Base-by-base conservation (phyloP, 345 rosid genomes). In the Lepidium sativum region DNA sequence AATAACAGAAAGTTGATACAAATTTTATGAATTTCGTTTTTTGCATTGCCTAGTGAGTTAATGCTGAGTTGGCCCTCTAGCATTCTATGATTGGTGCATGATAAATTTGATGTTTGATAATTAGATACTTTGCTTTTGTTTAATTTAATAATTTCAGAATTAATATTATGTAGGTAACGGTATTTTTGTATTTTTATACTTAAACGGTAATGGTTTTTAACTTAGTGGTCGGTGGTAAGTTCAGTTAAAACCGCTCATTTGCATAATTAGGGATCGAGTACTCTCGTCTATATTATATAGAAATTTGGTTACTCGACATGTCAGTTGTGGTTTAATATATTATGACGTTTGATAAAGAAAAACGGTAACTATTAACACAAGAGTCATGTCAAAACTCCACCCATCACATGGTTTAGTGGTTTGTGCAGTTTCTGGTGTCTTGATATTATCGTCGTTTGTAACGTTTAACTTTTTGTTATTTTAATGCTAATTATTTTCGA, bases 171-270 rank as follows among this genome's bases (percentile, higher is more conserved):
- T 41, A 27, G 9, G n/a, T n/a, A n/a, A 56, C 43, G 52, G 23
- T 27, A 39, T 12, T 16, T 37, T 6, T 27, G 31, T 39, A 51
- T 39, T 51, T 16, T 16, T 0, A 34, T 12, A 37, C 47, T 12
- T 49, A 6, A 64, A 71, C 70, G 75, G 70, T 71, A 63, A 56
- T 10, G n/a, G n/a, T n/a, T n/a, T n/a, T n/a, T n/a, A n/a, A n/a
- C n/a, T n/a, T n/a, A n/a, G n/a, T n/a, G n/a, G n/a, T n/a, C n/a
- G n/a, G n/a, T n/a, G n/a, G n/a, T n/a, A n/a, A n/a, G n/a, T n/a
- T n/a, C n/a, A n/a, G n/a, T n/a, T n/a, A n/a, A n/a, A n/a, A n/a
- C n/a, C n/a, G n/a, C n/a, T n/a, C n/a, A n/a, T n/a, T n/a, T n/a
- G n/a, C n/a, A n/a, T n/a, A n/a, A n/a, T n/a, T n/a, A n/a, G n/a